phyloP scores from a whole-genome alignment of 1,139 yeast species.

The Spathaspora sp. region DNA sequence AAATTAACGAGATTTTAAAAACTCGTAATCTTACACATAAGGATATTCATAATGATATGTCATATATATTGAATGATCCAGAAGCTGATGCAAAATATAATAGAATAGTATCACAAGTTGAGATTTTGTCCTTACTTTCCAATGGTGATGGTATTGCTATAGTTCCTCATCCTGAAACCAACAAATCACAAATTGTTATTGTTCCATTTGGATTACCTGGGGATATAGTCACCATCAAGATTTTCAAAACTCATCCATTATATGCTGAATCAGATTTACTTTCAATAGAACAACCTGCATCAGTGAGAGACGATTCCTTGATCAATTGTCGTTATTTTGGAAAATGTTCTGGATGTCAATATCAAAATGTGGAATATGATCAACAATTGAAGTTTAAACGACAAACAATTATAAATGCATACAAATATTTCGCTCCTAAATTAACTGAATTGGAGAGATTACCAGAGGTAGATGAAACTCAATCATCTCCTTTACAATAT shows the following conservation, averaged over 20 bases:
- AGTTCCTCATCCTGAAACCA: slow-evolving; percentile 53
- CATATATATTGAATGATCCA: slow-evolving; percentile 59
- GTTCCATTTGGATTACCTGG: slow-evolving; percentile 91
- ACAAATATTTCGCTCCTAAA: slow-evolving; percentile 64
- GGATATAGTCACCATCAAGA: slow-evolving; percentile 66
- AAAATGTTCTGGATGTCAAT: slow-evolving; percentile 82
- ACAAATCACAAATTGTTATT: slow-evolving; percentile 47
- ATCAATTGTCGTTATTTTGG: slow-evolving; percentile 48
- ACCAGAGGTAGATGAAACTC: slow-evolving; percentile 66
- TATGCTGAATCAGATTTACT: slow-evolving; percentile 77
- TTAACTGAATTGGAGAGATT: slow-evolving; percentile 37
- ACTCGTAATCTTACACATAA: slow-evolving; percentile 43
- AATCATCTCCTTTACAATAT: slow-evolving; percentile 76
- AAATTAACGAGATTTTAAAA: slow-evolving; percentile 61
- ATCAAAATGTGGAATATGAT: slow-evolving; percentile 72
- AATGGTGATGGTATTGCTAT: slow-evolving; percentile 80
- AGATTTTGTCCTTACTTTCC: slow-evolving; percentile 59
- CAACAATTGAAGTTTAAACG: slow-evolving; percentile 73
- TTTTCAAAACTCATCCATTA: slow-evolving; percentile 75
- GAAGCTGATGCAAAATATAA: slow-evolving; percentile 54
- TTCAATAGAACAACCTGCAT: slow-evolving; percentile 46
- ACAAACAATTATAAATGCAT: slow-evolving; percentile 79
- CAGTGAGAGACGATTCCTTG: slow-evolving; percentile 50
- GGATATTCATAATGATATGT: slow-evolving; percentile 62
- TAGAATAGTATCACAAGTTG: slow-evolving; percentile 57